Conservation (phyloP, 352 stramenopile species). For the Plasmopara muralis region DNA sequence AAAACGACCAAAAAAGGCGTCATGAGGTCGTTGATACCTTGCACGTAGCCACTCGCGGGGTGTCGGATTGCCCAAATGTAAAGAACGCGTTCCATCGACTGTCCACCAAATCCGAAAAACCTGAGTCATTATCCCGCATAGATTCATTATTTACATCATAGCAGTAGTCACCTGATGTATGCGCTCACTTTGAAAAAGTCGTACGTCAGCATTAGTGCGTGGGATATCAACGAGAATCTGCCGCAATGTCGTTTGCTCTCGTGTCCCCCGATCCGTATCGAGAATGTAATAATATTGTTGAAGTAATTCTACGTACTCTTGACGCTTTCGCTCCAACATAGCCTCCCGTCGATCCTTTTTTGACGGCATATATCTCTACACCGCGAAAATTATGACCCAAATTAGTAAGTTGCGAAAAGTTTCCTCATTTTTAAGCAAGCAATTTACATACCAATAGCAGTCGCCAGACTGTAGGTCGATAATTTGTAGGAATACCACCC, state of each 20-base stretch:
- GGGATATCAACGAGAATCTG: slow-evolving; percentile 99
- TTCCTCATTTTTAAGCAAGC: neutral
- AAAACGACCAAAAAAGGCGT: slow-evolving; percentile 98
- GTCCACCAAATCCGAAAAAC: neutral
- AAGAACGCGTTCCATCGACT: slow-evolving; percentile 93
- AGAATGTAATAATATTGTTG: slow-evolving; percentile 97
- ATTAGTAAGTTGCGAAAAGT: neutral
- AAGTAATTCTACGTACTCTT: slow-evolving; percentile 94
- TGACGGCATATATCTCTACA: slow-evolving; percentile 92
- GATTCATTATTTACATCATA: neutral
- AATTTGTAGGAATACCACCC: slow-evolving; percentile 84
- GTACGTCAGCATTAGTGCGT: slow-evolving; percentile 93
- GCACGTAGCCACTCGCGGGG: slow-evolving; percentile 97
- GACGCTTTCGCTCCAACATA: slow-evolving; percentile 91
- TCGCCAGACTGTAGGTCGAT: slow-evolving; percentile 91
- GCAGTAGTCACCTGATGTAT: slow-evolving; percentile 68
- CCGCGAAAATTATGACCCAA: neutral
- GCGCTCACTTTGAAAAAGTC: slow-evolving; percentile 94
- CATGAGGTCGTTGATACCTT: slow-evolving; percentile 99
- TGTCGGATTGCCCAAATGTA: slow-evolving; percentile 99
- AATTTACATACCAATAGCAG: slow-evolving; percentile 83
- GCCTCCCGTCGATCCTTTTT: slow-evolving; percentile 87
- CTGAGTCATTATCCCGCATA: slow-evolving; percentile 3
- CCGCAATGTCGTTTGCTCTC: slow-evolving; percentile 94
- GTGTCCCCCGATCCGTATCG: slow-evolving; percentile 88